phyloP scores from a whole-genome alignment of 2,329 filamentous ascomycete species.

The Stemphylium vesicarium region DNA sequence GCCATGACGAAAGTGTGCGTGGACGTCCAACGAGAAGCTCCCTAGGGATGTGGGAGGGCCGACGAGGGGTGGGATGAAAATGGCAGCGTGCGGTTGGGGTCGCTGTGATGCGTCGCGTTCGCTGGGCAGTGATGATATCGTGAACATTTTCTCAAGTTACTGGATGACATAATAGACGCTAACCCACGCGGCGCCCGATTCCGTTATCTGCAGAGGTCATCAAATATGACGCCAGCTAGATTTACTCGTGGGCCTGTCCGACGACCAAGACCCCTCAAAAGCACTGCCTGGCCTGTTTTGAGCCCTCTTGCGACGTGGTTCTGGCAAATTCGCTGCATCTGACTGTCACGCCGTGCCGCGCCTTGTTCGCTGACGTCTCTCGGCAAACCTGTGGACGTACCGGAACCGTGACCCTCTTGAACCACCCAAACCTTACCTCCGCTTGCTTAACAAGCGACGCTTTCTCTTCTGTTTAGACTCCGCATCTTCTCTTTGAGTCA shows the following conservation, averaged over 20 bases:
- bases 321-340: constrained; percentile 10
- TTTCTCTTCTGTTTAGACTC: constrained; percentile 9
- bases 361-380: constrained; percentile 28
- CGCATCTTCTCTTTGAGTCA: constrained; percentile 10
- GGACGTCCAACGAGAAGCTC: constrained; percentile 8
- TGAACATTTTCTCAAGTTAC: constrained; percentile 38
- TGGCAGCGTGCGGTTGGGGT: constrained; percentile 18
- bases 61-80: constrained; percentile 27
- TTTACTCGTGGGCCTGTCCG: constrained; percentile 21
- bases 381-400: constrained; percentile 28
- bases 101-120: constrained; percentile 25
- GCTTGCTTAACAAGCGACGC: constrained; percentile 9
- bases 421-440: constrained; percentile 23
- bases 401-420: constrained; percentile 22
- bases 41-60: constrained; percentile 10
- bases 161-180: constrained; percentile 37
- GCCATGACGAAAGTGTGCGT: constrained; percentile 26
- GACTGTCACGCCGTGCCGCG: constrained; percentile 19
- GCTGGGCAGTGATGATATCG: constrained; percentile 27
- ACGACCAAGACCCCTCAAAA: constrained; percentile 11
- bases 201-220: constrained; percentile 13
- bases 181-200: constrained; percentile 15
- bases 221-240: constrained; percentile 10
- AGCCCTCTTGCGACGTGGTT: constrained; percentile 19
- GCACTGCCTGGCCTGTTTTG: constrained; percentile 9